Conservation (phyloP, 2,329 filamentous ascomycete species). For the Aspergillus quadricinctus region DNA sequence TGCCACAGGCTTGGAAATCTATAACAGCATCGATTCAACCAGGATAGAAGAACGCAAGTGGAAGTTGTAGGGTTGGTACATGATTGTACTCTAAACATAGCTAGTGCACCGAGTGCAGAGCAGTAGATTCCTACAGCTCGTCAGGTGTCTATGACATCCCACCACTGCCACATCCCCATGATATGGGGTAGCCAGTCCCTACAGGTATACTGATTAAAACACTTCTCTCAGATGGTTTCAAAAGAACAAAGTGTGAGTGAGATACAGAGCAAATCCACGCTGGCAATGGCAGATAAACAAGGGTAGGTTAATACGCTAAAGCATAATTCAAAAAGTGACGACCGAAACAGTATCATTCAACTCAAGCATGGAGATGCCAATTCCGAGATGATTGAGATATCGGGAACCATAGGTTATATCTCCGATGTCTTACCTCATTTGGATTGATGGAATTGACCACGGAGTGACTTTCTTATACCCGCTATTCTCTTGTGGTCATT, state of each 20-base stretch:
- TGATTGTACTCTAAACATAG: too few species aligned
- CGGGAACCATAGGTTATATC: too few species aligned
- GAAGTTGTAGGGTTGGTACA: too few species aligned
- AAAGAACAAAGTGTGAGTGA: not conserved
- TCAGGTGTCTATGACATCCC: too few species aligned
- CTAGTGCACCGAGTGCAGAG: too few species aligned
- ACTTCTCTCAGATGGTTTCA: not conserved
- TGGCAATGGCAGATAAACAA: not conserved
- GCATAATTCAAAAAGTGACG: not conserved
- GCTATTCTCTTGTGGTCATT: not conserved
- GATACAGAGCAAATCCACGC: not conserved
- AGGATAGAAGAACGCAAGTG: too few species aligned
- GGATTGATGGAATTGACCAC: not conserved
- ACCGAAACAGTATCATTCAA: too few species aligned
- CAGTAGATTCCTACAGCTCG: too few species aligned
- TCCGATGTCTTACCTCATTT: not conserved
- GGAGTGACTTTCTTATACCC: not conserved
- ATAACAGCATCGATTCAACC: too few species aligned
- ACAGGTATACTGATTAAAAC: not conserved
- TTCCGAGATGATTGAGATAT: too few species aligned
- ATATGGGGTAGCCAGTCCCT: not conserved
- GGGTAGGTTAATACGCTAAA: not conserved
- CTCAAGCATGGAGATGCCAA: too few species aligned
- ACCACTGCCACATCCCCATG: not conserved
- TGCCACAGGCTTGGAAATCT: too few species aligned